Percentiles rank a stretch among this genome's conserved stretches.
phyloP scores from a whole-genome alignment of 805 yeast species.

The Metschnikowia sp. region DNA sequence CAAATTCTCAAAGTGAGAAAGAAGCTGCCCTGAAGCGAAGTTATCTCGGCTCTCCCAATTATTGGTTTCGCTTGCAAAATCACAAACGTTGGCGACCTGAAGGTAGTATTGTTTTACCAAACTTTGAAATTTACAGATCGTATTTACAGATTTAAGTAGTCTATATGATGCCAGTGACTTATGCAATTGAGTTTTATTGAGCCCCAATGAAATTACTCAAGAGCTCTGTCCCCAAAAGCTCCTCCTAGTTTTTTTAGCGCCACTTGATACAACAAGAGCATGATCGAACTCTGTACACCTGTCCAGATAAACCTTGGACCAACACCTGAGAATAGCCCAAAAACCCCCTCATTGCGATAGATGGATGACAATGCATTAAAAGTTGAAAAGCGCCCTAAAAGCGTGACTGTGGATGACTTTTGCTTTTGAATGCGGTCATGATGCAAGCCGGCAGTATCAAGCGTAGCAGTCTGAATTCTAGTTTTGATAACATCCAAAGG shows the following conservation, averaged over 20 bases:
- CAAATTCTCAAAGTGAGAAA: constrained; percentile 28
- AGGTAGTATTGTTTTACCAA: too few species aligned
- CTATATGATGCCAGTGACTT: background rate
- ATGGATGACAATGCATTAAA: constrained; percentile 38
- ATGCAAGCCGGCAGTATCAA: constrained; percentile 15
- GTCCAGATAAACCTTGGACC: constrained; percentile 98
- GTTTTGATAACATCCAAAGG: constrained; percentile 92
- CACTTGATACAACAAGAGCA: constrained; percentile 84
- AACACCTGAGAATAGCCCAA: constrained; percentile 87
- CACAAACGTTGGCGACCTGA: too few species aligned
- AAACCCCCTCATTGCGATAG: constrained; percentile 67
- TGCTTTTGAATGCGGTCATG: constrained; percentile 1
- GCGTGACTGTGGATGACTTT: background rate
- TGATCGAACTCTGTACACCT: constrained; percentile 87
- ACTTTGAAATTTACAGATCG: too few species aligned
- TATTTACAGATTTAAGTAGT: background rate
- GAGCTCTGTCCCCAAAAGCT: constrained; percentile 9
- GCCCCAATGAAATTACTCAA: background rate
- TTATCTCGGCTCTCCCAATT: too few species aligned
- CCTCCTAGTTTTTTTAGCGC: constrained; percentile 55
- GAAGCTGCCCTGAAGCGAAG: too few species aligned
- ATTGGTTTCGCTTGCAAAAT: too few species aligned
- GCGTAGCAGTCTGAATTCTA: constrained; percentile 84
- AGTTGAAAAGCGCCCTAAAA: constrained; percentile 25
- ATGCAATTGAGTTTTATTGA: background rate